Conservation (phyloP, 495 filamentous ascomycete species). For the Bacidia gigantensis region DNA sequence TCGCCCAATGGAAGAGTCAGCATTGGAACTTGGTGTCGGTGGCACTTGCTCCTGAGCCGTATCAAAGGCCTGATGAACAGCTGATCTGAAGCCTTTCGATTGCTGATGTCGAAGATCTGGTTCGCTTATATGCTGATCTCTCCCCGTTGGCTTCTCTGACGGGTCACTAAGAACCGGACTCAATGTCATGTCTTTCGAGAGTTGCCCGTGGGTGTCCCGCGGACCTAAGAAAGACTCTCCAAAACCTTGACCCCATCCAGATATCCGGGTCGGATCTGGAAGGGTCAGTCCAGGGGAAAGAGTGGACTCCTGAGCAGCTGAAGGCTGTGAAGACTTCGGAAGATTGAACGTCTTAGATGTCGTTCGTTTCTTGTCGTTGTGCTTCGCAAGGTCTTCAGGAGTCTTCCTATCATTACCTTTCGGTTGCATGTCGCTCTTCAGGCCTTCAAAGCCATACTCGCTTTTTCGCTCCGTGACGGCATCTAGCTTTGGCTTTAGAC, state of each 20-base stretch:
- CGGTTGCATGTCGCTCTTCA: constrained; percentile 12
- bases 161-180: not conserved
- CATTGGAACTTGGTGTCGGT: constrained; percentile 40
- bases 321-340: constrained; percentile 4
- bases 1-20: constrained; percentile 35
- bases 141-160: not conserved
- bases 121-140: constrained; percentile 7
- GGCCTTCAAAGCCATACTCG: constrained; percentile 39
- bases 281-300: constrained; percentile 34
- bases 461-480: constrained; percentile 44
- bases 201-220: not conserved
- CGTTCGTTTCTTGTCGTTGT: constrained; percentile 8
- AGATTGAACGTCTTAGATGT: constrained; percentile 15
- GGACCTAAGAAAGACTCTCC: constrained; percentile 30
- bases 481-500: constrained; percentile 30
- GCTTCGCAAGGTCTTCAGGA: not conserved
- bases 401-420: not conserved
- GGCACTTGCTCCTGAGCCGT: constrained; percentile 33
- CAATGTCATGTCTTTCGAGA: not conserved
- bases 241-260: constrained; percentile 51
- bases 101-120: constrained; percentile 36
- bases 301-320: constrained; percentile 12
- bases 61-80: constrained; percentile 59
- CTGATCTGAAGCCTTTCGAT: constrained; percentile 50
- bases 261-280: constrained; percentile 51